phyloP scores from a whole-genome alignment of 1,284 basidiomycete genomes.

The Cutaneotrichosporon daszewskae region DNA sequence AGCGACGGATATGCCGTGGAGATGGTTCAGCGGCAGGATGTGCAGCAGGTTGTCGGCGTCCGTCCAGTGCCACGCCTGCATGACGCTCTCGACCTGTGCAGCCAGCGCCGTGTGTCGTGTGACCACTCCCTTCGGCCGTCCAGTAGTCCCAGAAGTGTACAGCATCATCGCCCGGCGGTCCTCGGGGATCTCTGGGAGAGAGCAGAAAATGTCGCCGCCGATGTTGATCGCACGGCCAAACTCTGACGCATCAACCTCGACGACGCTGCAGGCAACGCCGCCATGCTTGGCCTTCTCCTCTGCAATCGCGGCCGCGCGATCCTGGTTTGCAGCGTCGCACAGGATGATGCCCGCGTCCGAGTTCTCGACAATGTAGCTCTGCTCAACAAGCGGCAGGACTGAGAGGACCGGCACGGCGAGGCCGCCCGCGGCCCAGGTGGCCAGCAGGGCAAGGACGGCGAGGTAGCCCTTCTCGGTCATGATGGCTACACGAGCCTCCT shows the following conservation, averaged over 20 bases:
- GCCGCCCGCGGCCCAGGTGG: constrained; percentile 32
- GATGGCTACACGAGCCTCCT: constrained; percentile 22
- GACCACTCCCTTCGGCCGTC: constrained; percentile 41
- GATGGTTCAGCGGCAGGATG: constrained; percentile 39
- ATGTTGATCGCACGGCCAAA: neutral
- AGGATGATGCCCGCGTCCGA: constrained; percentile 29
- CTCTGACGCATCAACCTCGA: constrained; percentile 7
- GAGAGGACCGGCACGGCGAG: constrained; percentile 36
- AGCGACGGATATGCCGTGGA: constrained; percentile 42
- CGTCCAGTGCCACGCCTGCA: constrained; percentile 36
- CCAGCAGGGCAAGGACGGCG: constrained; percentile 22
- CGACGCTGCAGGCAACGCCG: constrained; percentile 3
- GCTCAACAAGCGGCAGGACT: constrained; percentile 35
- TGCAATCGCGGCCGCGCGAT: constrained; percentile 27
- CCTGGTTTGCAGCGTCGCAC: constrained; percentile 21
- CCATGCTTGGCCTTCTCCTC: constrained; percentile 15
- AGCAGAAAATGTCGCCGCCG: neutral
- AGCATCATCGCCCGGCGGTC: constrained; percentile 40
- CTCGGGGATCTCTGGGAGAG: constrained; percentile 16
- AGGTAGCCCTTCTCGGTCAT: constrained; percentile 31
- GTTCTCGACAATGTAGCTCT: constrained; percentile 35
- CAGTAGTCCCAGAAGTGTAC: constrained; percentile 42
- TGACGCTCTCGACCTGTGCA: constrained; percentile 32
- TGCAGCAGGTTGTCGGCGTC: constrained; percentile 28
- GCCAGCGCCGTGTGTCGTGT: constrained; percentile 37